phyloP scores from a whole-genome alignment of 2,329 filamentous ascomycete species.

The Colletotrichum trifolii region DNA sequence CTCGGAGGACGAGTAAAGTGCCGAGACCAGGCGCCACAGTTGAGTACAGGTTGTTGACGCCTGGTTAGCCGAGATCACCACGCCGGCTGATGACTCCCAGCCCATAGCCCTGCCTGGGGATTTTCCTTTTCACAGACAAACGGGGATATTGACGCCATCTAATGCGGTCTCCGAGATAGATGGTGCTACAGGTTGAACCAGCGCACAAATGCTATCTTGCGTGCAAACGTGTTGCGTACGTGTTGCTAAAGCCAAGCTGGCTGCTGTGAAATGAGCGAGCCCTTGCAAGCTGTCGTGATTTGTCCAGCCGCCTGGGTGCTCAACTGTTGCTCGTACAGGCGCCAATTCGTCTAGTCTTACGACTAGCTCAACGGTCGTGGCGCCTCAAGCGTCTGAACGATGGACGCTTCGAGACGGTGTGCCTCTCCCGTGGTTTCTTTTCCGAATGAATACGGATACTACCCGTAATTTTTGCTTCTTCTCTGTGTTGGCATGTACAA shows the following conservation, averaged over 20 bases:
- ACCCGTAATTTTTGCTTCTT: slow-evolving; percentile 9
- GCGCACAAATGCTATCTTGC: too few species aligned
- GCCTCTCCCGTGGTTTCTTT: not conserved
- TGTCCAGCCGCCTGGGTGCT: too few species aligned
- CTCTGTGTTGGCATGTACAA: not conserved
- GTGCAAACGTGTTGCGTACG: too few species aligned
- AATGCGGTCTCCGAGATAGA: not conserved
- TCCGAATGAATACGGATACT: not conserved
- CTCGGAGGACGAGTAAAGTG: slow-evolving; percentile 15
- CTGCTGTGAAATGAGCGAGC: too few species aligned
- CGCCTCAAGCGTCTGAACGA: not conserved
- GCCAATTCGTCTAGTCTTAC: not conserved
- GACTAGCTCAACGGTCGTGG: slow-evolving; percentile 18
- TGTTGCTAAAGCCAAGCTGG: too few species aligned
- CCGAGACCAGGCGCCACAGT: slow-evolving; percentile 2
- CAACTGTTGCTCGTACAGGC: too few species aligned
- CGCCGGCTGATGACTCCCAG: not conserved
- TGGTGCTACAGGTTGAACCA: too few species aligned
- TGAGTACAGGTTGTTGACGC: not conserved
- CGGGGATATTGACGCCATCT: not conserved
- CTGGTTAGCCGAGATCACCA: slow-evolving; percentile 5
- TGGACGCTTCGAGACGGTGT: not conserved
- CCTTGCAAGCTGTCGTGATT: too few species aligned
- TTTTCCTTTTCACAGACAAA: not conserved
- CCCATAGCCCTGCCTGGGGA: too few species aligned